Evolutionary conservation across 2,329 filamentous ascomycete genomes (phyloP), one percentile per base, ranked within the genome.

Genomic region (Diaporthe citriasiana): DNA sequence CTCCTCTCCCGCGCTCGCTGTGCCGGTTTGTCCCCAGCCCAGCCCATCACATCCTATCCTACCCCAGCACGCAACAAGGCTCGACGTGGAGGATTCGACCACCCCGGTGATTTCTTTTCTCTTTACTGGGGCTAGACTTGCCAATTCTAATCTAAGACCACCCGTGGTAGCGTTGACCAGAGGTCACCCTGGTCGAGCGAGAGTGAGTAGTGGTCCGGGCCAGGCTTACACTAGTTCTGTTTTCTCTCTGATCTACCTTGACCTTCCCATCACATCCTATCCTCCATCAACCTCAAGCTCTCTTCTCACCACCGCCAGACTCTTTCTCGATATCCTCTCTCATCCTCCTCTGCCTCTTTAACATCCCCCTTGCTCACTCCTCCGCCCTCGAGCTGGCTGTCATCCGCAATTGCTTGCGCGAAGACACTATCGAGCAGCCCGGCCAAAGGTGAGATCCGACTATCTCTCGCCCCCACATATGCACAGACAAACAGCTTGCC

Each of bases 231-330:
- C 47, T 59, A 65, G 63, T 57, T 73, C 70, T 70, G 45, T 73
- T 75, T 71, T 73, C 71, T 73, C 71, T 74, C 70, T 75, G 71
- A 75, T 74, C 68, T 71, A 71, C 68, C 74, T 71, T 42, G 74
- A 71, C 74, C 66, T 75, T 51, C 73, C 71, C 57, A 47, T 70
- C 68, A 74, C 47, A 60, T 51, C 56, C 63, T 66, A 56, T 71
- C 70, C 56, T 71, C 70, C 45, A 55, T 71, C 70, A 71, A 71
- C 70, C 70, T 71, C 70, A 71, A 71, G 56, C 56, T 71, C 70
- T 71, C 70, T 53, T 71, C 70, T 71, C 70, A 71, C 56, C 53
- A 71, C 70, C 56, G 70, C 70, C 53, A 63, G 47, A 53, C 35
- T 45, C 27, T 25, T 71, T 50, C 70, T 63, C 56, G 47, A 63